Conservation (phyloP, 2,329 filamentous ascomycete genomes). For the Colletotrichum higginsianum region DNA sequence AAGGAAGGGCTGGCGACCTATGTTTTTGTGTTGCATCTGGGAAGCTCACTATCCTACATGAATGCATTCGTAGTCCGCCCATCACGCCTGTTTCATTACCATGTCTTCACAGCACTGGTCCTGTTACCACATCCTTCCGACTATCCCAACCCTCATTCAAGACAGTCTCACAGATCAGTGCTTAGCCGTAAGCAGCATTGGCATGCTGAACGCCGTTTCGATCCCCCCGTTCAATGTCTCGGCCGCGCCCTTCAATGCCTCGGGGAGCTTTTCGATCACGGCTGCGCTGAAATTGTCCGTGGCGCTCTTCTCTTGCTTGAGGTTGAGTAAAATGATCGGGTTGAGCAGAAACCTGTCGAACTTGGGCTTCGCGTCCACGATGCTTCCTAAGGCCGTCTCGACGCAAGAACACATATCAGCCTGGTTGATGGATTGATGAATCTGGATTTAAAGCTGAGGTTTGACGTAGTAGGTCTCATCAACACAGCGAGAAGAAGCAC, state of each 20-base stretch:
- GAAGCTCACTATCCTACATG: background rate
- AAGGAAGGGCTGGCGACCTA: background rate
- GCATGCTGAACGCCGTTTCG: conserved; percentile 56
- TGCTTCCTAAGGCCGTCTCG: conserved; percentile 54
- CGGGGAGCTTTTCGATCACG: conserved; percentile 58
- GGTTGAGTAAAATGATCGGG: conserved; percentile 59
- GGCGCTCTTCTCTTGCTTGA: conserved; percentile 58
- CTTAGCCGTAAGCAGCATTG: conserved; percentile 50
- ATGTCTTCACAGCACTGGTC: background rate
- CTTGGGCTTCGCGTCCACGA: conserved; percentile 58
- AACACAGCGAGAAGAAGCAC: background rate
- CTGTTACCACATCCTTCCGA: background rate
- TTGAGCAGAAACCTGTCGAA: conserved; percentile 60
- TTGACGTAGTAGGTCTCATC: too few species aligned
- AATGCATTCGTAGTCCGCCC: background rate
- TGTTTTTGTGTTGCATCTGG: too few species aligned
- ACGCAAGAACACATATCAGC: conserved; percentile 45
- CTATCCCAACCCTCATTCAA: background rate
- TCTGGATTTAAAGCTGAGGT: background rate
- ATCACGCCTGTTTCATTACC: background rate
- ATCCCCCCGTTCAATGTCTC: conserved; percentile 55
- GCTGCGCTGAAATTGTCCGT: conserved; percentile 55
- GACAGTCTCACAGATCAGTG: background rate
- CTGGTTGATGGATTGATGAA: background rate
- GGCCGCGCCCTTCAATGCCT: conserved; percentile 51